Base-by-base conservation (phyloP, 1,139 yeast genomes). In the Yamadazyma diddensiae region DNA sequence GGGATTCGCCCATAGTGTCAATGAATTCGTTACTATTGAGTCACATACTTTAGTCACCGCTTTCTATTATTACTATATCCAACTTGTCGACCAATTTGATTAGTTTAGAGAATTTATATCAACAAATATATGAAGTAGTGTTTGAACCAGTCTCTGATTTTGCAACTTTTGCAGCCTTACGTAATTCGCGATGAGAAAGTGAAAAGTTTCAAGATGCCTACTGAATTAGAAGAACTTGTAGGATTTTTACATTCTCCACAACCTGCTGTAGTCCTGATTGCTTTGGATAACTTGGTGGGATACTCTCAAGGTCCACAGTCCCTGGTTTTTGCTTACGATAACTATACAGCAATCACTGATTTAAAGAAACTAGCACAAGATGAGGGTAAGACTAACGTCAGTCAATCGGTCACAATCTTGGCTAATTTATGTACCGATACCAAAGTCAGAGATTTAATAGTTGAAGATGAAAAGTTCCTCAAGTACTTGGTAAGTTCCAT, bases 221-320 rank as follows among this genome's bases (percentile, higher is more conserved):
- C 77, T 5, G 79, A 78, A 53, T 55, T 78, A 36, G 82, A 77
- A 58, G 83, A 80, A 52, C 65, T 88, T 30, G 95, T 90, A 14
- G 77, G 73, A 30, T 90, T 92, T 57, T 69, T 92, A 41, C 96
- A 86, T 55, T 78, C 90, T 6, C 82, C 84, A 2, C 90, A 85
- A 50, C 82, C 86, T 3, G 84, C 86, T 6, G 87, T 88, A 19
- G 79, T 84, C 36, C 88, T 82, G 46, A 80, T 90, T 36, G 97
- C 97, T 0, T 65, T 90, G 34, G 94, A 85, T 47, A 80, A 87
- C 52, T 60, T 90, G 33, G 90, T 87, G 10, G 95, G 94, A 1
- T 86, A 73, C 55, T 84, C 95, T 6, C 77, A 79, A 35, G 85
- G 86, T 10, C 67, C 80, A 3, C 75, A 80, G 30, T 78, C 78